phyloP scores from a whole-genome alignment of 139 green algal species.

The Tetratostichococcus sp. region DNA sequence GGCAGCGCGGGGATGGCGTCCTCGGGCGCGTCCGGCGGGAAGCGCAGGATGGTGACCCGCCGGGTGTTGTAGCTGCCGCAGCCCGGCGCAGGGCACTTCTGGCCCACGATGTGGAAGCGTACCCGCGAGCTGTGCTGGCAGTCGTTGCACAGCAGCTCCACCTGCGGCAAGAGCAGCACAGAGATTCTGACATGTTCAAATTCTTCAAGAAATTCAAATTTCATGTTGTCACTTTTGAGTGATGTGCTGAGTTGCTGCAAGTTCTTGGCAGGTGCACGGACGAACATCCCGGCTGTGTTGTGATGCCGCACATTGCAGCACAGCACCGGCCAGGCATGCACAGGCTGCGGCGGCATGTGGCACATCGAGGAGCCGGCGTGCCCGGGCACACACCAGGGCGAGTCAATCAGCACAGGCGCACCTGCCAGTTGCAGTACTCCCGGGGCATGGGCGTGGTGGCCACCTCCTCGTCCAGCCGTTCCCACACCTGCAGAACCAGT shows the following conservation, averaged over 20 bases:
- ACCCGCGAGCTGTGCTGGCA: constrained; percentile 41
- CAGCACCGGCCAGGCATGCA: too few relatives aligned
- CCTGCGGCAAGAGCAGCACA: constrained; percentile 9
- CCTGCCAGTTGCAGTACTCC: constrained; percentile 45
- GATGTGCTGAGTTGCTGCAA: too few relatives aligned
- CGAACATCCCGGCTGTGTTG: too few relatives aligned
- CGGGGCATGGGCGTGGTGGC: constrained; percentile 51
- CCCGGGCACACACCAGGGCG: too few relatives aligned
- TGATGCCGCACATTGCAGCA: too few relatives aligned
- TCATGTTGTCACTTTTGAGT: too few relatives aligned
- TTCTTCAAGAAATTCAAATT: too few relatives aligned
- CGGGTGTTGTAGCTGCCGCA: constrained; percentile 80
- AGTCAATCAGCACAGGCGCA: too few relatives aligned
- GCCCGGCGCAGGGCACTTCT: constrained; percentile 46
- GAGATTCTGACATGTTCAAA: not conserved
- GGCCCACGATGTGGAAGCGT: constrained; percentile 70
- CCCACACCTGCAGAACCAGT: not conserved
- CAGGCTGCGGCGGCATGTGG: too few relatives aligned
- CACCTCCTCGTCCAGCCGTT: constrained; percentile 34
- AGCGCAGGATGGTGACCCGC: constrained; percentile 25
- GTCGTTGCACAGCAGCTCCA: constrained; percentile 71
- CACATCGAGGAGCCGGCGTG: too few relatives aligned
- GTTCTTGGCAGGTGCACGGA: too few relatives aligned
- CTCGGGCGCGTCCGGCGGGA: not conserved
- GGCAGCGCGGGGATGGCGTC: too few relatives aligned